A percentile compares a stretch with the other conserved stretches of the same genome.
These are phyloP conservation scores for Eucalyptus pauciflora DNA, from an alignment of 345 rosid species.

Conservation along the genomic window DNA sequence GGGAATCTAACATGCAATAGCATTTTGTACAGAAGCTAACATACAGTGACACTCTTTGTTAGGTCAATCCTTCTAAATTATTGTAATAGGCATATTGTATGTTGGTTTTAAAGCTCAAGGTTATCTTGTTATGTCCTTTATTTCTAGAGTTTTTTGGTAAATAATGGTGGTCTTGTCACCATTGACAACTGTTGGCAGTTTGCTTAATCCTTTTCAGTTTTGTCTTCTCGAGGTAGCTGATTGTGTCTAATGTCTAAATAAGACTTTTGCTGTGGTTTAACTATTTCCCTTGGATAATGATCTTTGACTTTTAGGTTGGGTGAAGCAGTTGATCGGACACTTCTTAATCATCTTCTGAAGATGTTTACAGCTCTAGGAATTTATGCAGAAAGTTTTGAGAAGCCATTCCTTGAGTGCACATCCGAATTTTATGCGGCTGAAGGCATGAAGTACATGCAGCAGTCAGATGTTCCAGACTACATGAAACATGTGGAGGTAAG, in stretches of 20 bases:
- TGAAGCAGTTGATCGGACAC: conserved; percentile 86
- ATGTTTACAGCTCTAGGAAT: conserved; percentile 97
- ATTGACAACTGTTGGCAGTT: not conserved
- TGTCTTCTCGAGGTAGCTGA: not conserved
- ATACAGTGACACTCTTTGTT: not conserved
- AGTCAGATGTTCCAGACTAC: conserved; percentile 95
- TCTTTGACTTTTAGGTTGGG: conserved; percentile 52
- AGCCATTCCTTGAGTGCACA: conserved; percentile 81
- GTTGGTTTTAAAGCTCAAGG: not conserved
- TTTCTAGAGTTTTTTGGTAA: not conserved
- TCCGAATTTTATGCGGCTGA: conserved; percentile 96
- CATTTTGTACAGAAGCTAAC: not conserved
- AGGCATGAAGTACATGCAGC: conserved; percentile 97
- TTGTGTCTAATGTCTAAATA: not conserved
- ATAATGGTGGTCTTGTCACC: not conserved
- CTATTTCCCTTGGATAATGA: not conserved
- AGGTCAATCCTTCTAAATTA: not conserved
- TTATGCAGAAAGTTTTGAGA: conserved; percentile 91
- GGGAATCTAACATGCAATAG: not conserved
- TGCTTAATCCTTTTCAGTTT: not conserved
- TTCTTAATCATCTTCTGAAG: conserved; percentile 89
- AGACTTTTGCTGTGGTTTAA: not conserved
- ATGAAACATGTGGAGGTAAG: conserved; percentile 94
- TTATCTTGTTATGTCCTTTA: not conserved
- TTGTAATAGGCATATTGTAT: not conserved